These are phyloP conservation scores for Magnusiomyces sp. DNA, from an alignment of 1,139 yeast species.

Conservation along the genomic window DNA sequence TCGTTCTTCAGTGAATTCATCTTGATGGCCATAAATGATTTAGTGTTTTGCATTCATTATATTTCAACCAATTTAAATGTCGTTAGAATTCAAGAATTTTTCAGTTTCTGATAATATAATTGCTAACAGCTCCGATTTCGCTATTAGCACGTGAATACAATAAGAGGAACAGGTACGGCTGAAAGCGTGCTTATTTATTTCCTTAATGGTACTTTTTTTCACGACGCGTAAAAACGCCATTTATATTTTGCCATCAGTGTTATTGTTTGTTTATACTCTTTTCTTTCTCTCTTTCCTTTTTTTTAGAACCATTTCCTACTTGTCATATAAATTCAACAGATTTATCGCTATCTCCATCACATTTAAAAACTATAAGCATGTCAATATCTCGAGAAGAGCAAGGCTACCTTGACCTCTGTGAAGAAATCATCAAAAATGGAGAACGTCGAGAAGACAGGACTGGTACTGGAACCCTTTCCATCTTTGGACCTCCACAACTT, in stretches of 20 bases:
- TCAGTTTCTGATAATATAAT: too few relatives aligned
- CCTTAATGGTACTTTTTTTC: not conserved
- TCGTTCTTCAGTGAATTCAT: too few relatives aligned
- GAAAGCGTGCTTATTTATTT: conserved; percentile 8
- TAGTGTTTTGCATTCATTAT: too few relatives aligned
- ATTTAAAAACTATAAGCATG: conserved; percentile 23
- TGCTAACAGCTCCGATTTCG: too few relatives aligned
- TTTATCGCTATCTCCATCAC: not conserved
- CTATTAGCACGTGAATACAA: too few relatives aligned
- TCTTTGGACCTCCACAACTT: conserved; percentile 94
- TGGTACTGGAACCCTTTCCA: conserved; percentile 86
- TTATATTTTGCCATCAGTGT: not conserved
- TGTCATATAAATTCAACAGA: not conserved
- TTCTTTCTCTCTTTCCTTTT: not conserved
- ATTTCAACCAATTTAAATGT: too few relatives aligned
- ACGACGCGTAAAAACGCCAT: not conserved
- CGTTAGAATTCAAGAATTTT: too few relatives aligned
- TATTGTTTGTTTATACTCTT: not conserved
- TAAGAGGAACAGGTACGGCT: not conserved
- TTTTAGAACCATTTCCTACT: not conserved
- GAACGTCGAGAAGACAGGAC: conserved; percentile 92
- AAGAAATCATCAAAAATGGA: conserved; percentile 68
- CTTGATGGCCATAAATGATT: too few relatives aligned
- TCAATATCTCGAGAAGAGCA: conserved; percentile 49
- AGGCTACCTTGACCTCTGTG: conserved; percentile 77